These are phyloP conservation scores for Syncephalis plumigaleata DNA, from an alignment of 371 early-diverging fungal species.

Conservation along the genomic window DNA sequence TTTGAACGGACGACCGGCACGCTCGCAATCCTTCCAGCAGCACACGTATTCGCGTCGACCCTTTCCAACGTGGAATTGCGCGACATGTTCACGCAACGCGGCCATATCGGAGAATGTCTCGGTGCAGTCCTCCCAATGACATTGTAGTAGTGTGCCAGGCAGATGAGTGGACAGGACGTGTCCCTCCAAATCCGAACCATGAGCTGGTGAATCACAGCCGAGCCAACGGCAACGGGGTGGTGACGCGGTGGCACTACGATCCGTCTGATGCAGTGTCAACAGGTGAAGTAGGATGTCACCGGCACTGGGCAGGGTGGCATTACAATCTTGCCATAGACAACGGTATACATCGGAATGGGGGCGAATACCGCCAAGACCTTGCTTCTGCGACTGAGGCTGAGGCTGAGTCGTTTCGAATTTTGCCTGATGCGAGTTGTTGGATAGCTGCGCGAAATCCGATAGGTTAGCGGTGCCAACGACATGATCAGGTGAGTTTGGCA, in stretches of 20 bases:
- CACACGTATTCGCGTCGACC: constrained; percentile 61
- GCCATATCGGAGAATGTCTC: constrained; percentile 36
- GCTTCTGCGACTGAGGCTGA: background rate
- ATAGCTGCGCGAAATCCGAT: background rate
- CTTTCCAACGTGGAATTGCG: constrained; percentile 51
- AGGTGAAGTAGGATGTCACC: constrained; percentile 72
- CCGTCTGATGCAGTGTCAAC: constrained; percentile 50
- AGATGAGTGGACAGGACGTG: constrained; percentile 47
- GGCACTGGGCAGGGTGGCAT: constrained; percentile 42
- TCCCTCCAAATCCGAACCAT: constrained; percentile 36
- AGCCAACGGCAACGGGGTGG: constrained; percentile 48
- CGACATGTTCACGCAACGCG: constrained; percentile 49
- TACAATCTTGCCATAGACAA: constrained; percentile 72
- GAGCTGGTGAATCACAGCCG: constrained; percentile 34
- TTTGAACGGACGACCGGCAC: constrained; percentile 42
- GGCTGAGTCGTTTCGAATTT: background rate
- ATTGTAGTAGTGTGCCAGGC: constrained; percentile 18
- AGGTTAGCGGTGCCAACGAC: background rate
- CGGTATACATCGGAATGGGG: constrained; percentile 4
- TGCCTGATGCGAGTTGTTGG: background rate
- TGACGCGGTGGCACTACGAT: constrained; percentile 21
- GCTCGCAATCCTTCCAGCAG: constrained; percentile 54
- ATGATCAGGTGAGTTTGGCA: background rate
- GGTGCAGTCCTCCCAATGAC: constrained; percentile 39
- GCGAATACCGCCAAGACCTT: background rate